Conservation (phyloP, 495 filamentous ascomycete species). For the Penicillium malachiteum region DNA sequence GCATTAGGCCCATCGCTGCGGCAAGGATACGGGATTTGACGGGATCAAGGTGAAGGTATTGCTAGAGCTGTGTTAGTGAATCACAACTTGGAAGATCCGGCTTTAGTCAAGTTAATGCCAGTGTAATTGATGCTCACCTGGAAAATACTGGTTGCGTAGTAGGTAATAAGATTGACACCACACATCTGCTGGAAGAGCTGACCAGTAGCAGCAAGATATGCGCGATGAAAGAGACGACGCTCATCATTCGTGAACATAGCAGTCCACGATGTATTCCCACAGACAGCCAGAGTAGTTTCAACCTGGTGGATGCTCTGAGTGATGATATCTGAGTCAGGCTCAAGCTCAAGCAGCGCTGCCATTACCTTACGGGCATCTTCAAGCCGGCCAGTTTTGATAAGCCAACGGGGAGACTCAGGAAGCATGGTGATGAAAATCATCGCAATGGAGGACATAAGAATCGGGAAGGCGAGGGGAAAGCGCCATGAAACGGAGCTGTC, state of each 20-base stretch:
- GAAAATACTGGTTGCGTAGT: slow-evolving; percentile 61
- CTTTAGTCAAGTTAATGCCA: no score
- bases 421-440: slow-evolving; percentile 56
- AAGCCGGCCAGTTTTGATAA: slow-evolving; percentile 50
- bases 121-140: no score
- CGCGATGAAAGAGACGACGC: slow-evolving; percentile 24
- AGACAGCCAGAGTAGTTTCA: slow-evolving; percentile 30
- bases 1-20: slow-evolving; percentile 73
- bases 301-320: slow-evolving; percentile 31
- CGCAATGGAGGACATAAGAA: slow-evolving; percentile 59
- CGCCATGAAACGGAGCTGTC: slow-evolving; percentile 48
- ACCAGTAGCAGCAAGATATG: slow-evolving; percentile 28
- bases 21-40: slow-evolving; percentile 80
- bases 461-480: slow-evolving; percentile 49
- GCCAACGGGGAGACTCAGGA: slow-evolving; percentile 60
- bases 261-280: slow-evolving; percentile 13
- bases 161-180: slow-evolving; percentile 60
- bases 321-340: slow-evolving; percentile 25
- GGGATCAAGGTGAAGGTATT: slow-evolving; percentile 59
- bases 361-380: slow-evolving; percentile 47
- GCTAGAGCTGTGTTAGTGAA: slow-evolving; percentile 24
- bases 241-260: slow-evolving; percentile 25
- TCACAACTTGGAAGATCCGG: background rate
- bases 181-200: slow-evolving; percentile 55
- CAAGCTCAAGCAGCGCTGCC: slow-evolving; percentile 25